Conservation (phyloP, 768 basidiomycete species). For the Serendipita vermifera region DNA sequence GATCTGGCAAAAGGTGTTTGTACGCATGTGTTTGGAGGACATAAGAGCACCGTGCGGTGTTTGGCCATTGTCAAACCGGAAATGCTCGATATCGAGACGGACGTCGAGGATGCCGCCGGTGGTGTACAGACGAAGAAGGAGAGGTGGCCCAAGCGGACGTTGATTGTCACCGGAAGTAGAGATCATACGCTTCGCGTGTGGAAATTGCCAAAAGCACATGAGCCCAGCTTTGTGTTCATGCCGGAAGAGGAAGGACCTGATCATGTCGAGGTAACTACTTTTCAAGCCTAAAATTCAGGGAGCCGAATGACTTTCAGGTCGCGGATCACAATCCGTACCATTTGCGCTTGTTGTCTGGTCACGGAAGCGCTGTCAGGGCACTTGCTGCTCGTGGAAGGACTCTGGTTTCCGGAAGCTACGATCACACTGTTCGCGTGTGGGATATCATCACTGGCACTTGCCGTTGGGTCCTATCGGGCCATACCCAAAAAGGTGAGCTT, state of each 20-base stretch:
- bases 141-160: conserved; percentile 56
- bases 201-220: conserved; percentile 44
- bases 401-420: conserved; percentile 91
- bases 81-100: conserved; percentile 51
- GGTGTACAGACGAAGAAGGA: conserved; percentile 36
- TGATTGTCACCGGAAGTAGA: conserved; percentile 61
- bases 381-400: conserved; percentile 83
- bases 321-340: conserved; percentile 78
- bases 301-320: no score
- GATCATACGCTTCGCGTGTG: conserved; percentile 56
- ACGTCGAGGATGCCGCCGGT: not conserved
- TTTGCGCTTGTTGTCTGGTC: conserved; percentile 68
- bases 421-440: conserved; percentile 91
- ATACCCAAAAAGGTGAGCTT: conserved; percentile 75
- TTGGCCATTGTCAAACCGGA: conserved; percentile 93
- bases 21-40: conserved; percentile 89
- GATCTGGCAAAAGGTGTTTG: conserved; percentile 65
- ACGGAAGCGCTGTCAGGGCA: conserved; percentile 82
- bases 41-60: conserved; percentile 93
- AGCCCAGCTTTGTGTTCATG: not conserved
- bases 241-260: conserved; percentile 14
- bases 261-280: conserved; percentile 28
- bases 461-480: conserved; percentile 69
- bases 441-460: conserved; percentile 75
- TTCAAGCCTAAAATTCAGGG: no score